Base-by-base conservation (phyloP, 768 basidiomycete species). In the Suillus luteus region DNA sequence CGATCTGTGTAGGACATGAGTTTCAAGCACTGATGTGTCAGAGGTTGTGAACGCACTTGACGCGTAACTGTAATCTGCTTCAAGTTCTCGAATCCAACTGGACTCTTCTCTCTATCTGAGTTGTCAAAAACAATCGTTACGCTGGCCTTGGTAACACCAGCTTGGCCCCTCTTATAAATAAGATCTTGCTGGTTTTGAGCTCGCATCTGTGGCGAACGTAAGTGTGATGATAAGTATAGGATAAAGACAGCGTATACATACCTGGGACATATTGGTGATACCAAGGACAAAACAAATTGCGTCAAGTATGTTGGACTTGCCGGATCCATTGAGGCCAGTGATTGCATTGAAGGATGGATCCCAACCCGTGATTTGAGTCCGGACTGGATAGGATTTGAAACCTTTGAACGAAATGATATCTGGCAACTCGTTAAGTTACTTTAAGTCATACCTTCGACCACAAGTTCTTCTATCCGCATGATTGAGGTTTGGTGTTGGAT, bases 101-200 rank as follows among this genome's bases (percentile, higher is more conserved):
- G 97, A 68, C 92, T 92, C 64, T 85, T 93, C 24, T 84, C 82
- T 12, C 86, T 83, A 74, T 99, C 96, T 1, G 95, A 92, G 75
- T 99, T 99, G 82, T 99, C 95, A 71, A 99, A 99, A 2, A 99
- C 96, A 71, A 99, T 95, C 37, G 97, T 98, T 3, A 99, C 97
- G 66, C 93, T 96, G 5, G 97, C 97, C 80, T 96, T 96, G 12
- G 93, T 94, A 64, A 99, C 83, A 11, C 97, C 97, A 24, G 97
- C 96, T 76, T 99, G 96, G 0, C 97, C 97, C 43, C 97, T 91
- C 77, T 99, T 99, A 85, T 99, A 99, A 62, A 99, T 98, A 69
- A 99, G 87, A 74, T 99, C 97, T 75, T 95, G 92, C 72, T 97
- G 92, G 78, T 98, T 99, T 67, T 91, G 84, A 17, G 93, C 95